These are phyloP conservation scores for Candida yuanshanica DNA, from an alignment of 805 yeast genomes.

Conservation along the genomic window DNA sequence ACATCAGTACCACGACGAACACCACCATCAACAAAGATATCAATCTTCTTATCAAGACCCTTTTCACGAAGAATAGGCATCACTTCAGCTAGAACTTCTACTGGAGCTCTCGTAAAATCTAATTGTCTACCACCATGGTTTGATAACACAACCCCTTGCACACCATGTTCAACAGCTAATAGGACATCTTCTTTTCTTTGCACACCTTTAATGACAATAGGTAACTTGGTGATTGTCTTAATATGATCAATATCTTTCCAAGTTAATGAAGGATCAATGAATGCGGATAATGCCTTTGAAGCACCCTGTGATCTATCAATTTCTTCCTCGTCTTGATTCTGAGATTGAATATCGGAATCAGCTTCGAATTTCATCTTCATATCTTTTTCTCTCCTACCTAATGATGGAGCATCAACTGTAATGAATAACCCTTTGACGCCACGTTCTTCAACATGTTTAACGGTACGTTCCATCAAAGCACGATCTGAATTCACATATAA, in stretches of 20 bases:
- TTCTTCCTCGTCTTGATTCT: slow-evolving; percentile 38
- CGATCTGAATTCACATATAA: slow-evolving; percentile 78
- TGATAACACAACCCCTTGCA: slow-evolving; percentile 74
- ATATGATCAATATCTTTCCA: slow-evolving; percentile 65
- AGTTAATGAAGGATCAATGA: slow-evolving; percentile 63
- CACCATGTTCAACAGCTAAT: slow-evolving; percentile 64
- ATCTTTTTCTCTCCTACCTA: slow-evolving; percentile 90
- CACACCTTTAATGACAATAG: slow-evolving; percentile 76
- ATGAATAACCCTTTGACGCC: slow-evolving; percentile 81
- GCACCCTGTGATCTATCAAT: slow-evolving; percentile 78
- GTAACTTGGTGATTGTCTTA: slow-evolving; percentile 50
- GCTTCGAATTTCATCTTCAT: slow-evolving; percentile 56
- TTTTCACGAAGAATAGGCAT: slow-evolving; percentile 44
- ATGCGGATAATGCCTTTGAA: slow-evolving; percentile 78
- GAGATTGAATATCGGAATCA: slow-evolving; percentile 43
- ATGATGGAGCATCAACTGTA: slow-evolving; percentile 89
- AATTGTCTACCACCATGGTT: slow-evolving; percentile 91
- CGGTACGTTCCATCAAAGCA: slow-evolving; percentile 50
- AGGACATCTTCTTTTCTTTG: slow-evolving; percentile 77
- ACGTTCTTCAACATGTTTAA: slow-evolving; percentile 64
- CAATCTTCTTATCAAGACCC: slow-evolving; percentile 44
- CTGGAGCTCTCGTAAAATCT: slow-evolving; percentile 75
- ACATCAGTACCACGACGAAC: slow-evolving; percentile 64
- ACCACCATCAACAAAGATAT: slow-evolving; percentile 64
- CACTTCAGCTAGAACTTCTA: slow-evolving; percentile 69